Conservation (phyloP, 495 filamentous ascomycete genomes). For the Tuber brumale region DNA sequence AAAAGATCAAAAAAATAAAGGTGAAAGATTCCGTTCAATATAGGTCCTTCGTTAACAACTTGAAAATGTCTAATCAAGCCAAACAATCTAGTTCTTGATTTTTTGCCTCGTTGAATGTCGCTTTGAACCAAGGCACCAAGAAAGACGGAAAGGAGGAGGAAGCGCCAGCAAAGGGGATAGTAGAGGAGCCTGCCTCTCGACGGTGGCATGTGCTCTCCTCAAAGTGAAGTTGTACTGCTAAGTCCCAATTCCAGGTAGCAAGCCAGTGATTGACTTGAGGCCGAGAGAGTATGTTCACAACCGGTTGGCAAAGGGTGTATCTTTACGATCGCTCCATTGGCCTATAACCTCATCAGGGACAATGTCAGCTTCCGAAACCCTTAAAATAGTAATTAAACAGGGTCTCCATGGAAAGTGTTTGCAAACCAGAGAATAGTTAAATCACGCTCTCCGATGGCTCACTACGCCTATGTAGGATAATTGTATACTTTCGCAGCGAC, state of each 20-base stretch:
- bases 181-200: slow-evolving; percentile 31
- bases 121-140: slow-evolving; percentile 1
- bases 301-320: slow-evolving; percentile 19
- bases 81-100: background rate
- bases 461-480: background rate
- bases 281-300: slow-evolving; percentile 12
- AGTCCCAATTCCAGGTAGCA: background rate
- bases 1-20: background rate
- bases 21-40: background rate
- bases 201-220: slow-evolving; percentile 19
- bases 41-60: background rate
- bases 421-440: background rate
- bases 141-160: slow-evolving; percentile 8
- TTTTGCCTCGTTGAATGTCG: background rate
- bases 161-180: slow-evolving; percentile 6
- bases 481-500: background rate
- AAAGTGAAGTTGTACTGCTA: slow-evolving; percentile 4
- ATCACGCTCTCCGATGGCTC: background rate
- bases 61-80: background rate
- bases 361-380: background rate
- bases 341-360: slow-evolving; percentile 5
- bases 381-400: background rate
- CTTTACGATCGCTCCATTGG: slow-evolving; percentile 35
- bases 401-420: background rate
- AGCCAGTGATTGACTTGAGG: background rate